A percentile compares a stretch with the other conserved stretches of the same genome.
phyloP scores from a whole-genome alignment of 768 basidiomycete genomes.

The Russula sp. region DNA sequence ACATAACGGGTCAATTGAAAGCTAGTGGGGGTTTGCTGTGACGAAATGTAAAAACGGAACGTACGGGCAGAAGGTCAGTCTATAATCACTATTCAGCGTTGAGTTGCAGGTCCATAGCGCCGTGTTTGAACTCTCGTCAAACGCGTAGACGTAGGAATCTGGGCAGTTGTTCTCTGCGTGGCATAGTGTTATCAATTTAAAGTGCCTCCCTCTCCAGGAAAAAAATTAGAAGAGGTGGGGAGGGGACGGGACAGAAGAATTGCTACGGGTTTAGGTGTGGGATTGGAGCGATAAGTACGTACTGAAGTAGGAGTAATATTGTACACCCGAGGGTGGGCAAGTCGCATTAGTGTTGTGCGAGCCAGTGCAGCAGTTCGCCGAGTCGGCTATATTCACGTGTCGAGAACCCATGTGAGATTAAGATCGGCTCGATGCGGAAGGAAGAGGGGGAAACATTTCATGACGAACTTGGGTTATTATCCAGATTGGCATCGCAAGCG shows the following conservation, averaged over 20 bases:
- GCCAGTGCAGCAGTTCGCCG: constrained; percentile 41
- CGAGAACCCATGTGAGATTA: neutral
- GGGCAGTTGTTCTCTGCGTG: constrained; percentile 42
- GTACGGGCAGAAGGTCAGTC: constrained; percentile 37
- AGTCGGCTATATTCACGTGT: constrained; percentile 35
- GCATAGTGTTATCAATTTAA: too few species aligned
- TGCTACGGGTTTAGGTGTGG: neutral
- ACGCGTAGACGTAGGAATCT: constrained; percentile 53
- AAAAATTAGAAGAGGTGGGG: neutral
- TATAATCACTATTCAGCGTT: constrained; percentile 33
- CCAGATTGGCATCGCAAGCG: constrained; percentile 48
- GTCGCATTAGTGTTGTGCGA: constrained; percentile 37
- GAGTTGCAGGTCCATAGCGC: constrained; percentile 55
- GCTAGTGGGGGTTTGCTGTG: neutral
- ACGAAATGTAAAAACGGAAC: neutral
- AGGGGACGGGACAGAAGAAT: too few species aligned
- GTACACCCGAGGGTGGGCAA: constrained; percentile 38
- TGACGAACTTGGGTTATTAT: constrained; percentile 28
- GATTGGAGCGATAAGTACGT: neutral
- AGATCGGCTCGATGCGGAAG: constrained; percentile 1
- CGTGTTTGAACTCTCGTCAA: constrained; percentile 50
- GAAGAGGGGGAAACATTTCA: neutral
- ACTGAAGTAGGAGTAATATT: constrained; percentile 26
- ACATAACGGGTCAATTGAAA: neutral
- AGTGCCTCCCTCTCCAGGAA: too few species aligned